Evolutionary conservation across 495 filamentous ascomycete genomes (phyloP).

Genomic region (Neurospora intermedia): DNA sequence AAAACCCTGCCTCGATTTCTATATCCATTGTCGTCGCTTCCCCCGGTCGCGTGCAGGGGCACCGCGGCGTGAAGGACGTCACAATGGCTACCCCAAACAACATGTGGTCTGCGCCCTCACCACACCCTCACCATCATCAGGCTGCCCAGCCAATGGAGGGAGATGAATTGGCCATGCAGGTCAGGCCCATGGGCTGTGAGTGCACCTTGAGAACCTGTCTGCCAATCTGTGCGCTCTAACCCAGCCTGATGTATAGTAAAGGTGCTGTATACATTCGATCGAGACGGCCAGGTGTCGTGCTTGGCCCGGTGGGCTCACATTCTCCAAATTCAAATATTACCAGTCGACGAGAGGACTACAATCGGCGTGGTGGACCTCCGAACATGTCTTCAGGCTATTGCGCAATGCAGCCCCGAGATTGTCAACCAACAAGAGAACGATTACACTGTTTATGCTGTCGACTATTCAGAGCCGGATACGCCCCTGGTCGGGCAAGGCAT

Average conservation of each 20-base stretch:
- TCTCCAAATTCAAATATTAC: constrained; percentile 67
- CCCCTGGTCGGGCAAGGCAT: constrained; percentile 93
- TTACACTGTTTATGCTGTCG: constrained; percentile 92
- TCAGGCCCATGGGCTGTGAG: constrained; percentile 43
- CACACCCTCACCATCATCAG: constrained; percentile 5
- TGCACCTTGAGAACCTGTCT: constrained; percentile 6
- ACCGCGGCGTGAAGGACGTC: constrained; percentile 7
- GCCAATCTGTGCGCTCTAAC: constrained; percentile 12
- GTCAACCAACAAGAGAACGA: constrained; percentile 75
- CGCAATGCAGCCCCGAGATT: constrained; percentile 68
- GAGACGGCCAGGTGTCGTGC: constrained; percentile 80
- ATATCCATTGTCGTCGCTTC: background rate
- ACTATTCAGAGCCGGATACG: constrained; percentile 88
- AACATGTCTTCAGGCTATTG: constrained; percentile 82
- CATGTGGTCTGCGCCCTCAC: constrained; percentile 17
- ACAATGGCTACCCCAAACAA: constrained; percentile 17
- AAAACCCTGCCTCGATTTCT: background rate
- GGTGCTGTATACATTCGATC: constrained; percentile 93
- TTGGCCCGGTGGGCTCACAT: constrained; percentile 79
- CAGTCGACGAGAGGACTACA: constrained; percentile 56
- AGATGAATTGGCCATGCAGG: constrained; percentile 34
- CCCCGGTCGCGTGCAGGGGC: constrained; percentile 9
- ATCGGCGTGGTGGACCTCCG: constrained; percentile 88
- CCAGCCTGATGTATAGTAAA: constrained; percentile 51
- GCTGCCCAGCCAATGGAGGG: constrained; percentile 34